Evolutionary conservation across 2,329 filamentous ascomycete species (phyloP).

Genomic region (Aspergillus pseudoviridinutans): DNA sequence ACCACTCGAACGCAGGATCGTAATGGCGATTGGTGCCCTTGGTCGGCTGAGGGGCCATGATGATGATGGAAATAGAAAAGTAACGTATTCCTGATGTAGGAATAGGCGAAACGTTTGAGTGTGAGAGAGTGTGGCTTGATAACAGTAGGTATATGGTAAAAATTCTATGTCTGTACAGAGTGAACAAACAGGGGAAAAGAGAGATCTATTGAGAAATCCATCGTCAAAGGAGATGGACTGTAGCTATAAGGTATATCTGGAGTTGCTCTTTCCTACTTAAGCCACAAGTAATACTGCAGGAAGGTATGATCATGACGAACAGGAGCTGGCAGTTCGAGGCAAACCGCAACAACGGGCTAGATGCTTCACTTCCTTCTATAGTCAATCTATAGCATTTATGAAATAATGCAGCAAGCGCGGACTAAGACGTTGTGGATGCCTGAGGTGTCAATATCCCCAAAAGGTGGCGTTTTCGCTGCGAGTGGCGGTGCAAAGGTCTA

Average conservation of each 20-base stretch:
- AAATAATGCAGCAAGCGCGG: too few species aligned
- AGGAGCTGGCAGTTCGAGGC: background rate
- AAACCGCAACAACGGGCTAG: background rate
- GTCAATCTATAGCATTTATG: too few species aligned
- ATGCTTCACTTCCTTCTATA: background rate
- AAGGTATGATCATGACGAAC: too few species aligned
- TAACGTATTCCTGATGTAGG: too few species aligned
- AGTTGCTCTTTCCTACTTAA: background rate
- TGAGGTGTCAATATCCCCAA: constrained; percentile 5
- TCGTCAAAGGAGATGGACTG: background rate
- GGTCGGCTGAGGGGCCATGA: too few species aligned
- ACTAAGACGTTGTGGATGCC: background rate
- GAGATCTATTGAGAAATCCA: background rate
- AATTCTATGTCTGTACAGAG: background rate
- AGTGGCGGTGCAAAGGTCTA: constrained; percentile 10
- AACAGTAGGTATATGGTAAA: background rate
- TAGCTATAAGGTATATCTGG: background rate
- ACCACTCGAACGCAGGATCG: too few species aligned
- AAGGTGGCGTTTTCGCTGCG: background rate
- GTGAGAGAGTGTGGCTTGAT: too few species aligned
- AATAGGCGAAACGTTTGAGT: too few species aligned
- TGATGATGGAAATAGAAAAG: too few species aligned
- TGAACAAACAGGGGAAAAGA: background rate
- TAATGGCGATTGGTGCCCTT: too few species aligned
- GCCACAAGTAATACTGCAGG: background rate